These are phyloP conservation scores for Sporothrix pseudoabietina DNA, from an alignment of 2,329 filamentous ascomycete species.

Conservation along the genomic window DNA sequence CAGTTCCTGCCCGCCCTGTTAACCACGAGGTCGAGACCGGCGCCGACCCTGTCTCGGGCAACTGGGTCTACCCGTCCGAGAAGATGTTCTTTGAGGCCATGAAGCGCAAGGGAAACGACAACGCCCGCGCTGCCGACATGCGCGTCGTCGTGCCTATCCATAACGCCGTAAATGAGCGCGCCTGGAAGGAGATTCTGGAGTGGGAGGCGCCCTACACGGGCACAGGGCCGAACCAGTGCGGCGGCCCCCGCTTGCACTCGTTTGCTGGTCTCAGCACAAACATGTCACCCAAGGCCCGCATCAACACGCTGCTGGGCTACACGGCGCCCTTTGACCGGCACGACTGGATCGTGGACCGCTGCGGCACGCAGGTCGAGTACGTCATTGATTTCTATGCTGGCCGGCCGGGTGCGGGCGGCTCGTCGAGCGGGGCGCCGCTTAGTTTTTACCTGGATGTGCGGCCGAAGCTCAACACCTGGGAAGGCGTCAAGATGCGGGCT, in stretches of 20 bases:
- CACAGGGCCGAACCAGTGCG: slow-evolving; percentile 59
- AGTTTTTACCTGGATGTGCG: slow-evolving; percentile 70
- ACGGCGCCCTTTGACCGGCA: slow-evolving; percentile 90
- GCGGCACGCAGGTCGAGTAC: slow-evolving; percentile 83
- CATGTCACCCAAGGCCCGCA: slow-evolving; percentile 78
- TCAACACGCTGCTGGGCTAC: slow-evolving; percentile 87
- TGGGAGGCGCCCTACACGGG: slow-evolving; percentile 75
- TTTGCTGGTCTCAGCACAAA: slow-evolving; percentile 73
- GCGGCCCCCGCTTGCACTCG: slow-evolving; percentile 77
- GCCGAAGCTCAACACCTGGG: slow-evolving; percentile 68
- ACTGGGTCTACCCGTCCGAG: slow-evolving; percentile 97
- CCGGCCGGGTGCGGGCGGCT: slow-evolving; percentile 44
- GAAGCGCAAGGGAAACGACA: slow-evolving; percentile 82
- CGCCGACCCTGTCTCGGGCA: slow-evolving; percentile 68
- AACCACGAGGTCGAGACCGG: slow-evolving; percentile 81
- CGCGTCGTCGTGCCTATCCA: slow-evolving; percentile 92
- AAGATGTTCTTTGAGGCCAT: slow-evolving; percentile 98
- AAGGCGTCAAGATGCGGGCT: slow-evolving; percentile 68
- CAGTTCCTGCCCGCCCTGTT: slow-evolving; percentile 42
- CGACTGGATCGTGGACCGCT: slow-evolving; percentile 95
- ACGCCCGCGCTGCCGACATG: slow-evolving; percentile 73
- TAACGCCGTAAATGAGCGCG: slow-evolving; percentile 96
- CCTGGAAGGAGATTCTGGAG: slow-evolving; percentile 85
- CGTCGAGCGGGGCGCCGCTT: slow-evolving; percentile 39
- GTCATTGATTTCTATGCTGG: slow-evolving; percentile 98